A percentile compares a stretch with the other conserved stretches of the same genome.
Conservation (phyloP, 208 protist species). For the Naegleria fowleri region DNA sequence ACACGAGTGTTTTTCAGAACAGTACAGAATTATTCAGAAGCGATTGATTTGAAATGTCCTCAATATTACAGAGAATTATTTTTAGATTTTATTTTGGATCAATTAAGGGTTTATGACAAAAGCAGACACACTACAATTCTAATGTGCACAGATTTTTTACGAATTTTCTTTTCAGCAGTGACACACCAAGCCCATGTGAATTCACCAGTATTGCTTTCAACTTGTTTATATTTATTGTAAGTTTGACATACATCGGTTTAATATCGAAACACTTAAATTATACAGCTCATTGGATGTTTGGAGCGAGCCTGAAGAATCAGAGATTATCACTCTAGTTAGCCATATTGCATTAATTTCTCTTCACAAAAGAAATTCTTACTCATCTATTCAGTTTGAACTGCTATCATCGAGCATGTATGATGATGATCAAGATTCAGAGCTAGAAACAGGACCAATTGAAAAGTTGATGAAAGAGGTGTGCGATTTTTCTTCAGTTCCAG, state of each 20-base stretch:
- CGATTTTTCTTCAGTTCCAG: not conserved
- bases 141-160: not conserved
- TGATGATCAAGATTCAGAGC: not conserved
- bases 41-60: not conserved
- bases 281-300: not conserved
- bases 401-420: not conserved
- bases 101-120: not conserved
- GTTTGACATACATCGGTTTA: not conserved
- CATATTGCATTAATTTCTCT: not conserved
- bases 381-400: not conserved
- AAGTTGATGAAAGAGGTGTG: not conserved
- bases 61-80: not conserved
- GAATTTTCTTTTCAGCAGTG: not conserved
- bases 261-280: not conserved
- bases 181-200: not conserved
- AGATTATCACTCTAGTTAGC: not conserved
- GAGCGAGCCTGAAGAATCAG: not conserved
- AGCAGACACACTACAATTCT: not conserved
- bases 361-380: not conserved
- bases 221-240: not conserved
- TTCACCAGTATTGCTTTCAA: not conserved
- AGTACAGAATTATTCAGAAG: not conserved
- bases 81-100: not conserved
- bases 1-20: not conserved
- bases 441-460: not conserved